Base-by-base conservation (phyloP, 2,329 filamentous ascomycete genomes). In the Cladophialophora carrionii region DNA sequence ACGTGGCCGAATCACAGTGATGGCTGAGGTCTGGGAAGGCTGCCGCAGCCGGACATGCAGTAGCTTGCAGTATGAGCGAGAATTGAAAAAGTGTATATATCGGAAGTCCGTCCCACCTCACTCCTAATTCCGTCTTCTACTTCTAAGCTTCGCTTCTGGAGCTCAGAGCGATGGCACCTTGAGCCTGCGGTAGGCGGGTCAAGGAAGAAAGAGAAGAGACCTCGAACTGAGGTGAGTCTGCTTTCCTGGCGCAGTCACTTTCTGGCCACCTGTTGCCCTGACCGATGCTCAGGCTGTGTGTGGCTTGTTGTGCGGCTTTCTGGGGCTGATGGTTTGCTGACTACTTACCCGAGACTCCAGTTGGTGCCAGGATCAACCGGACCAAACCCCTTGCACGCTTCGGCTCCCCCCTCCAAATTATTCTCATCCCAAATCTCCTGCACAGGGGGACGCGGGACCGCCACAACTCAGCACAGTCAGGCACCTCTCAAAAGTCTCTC, bases 161-260 rank as follows among this genome's bases (percentile, higher is more conserved):
- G 37, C 24, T 58, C 49, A 52, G 55, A 55, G 61, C 61, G 62
- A 71, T 68, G 69, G 62, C 65, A 54, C 64, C 62, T 68, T 71
- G 69, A 70, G 62, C 65, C 69, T 68, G 69, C 66, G 57, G 69
- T 24, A 60, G 64, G 64, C 65, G 67, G 67, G 67, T 65, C 58
- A 41, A 58, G 62, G 65, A 59, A 46, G 53, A 52, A 43, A 54
- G 34, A 43, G 26, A 22, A 20, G 46, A 26, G 61, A 48, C 14
- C 34, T 57, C 20, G 55, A 22, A 22, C 41, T 46, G 54, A 43
- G 54, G 24, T 57, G 57, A 48, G 31, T 26, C 53, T 58, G 29
- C 7, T 53, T 14, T 49, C 3, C 22, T 20, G 48, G 31, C 53
- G 59, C 59, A 51, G 49, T 29, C 31, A 14, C 57, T 57, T 32